Base-by-base conservation (phyloP, 257 asterid species). In the Solanum pimpinellifolium region DNA sequence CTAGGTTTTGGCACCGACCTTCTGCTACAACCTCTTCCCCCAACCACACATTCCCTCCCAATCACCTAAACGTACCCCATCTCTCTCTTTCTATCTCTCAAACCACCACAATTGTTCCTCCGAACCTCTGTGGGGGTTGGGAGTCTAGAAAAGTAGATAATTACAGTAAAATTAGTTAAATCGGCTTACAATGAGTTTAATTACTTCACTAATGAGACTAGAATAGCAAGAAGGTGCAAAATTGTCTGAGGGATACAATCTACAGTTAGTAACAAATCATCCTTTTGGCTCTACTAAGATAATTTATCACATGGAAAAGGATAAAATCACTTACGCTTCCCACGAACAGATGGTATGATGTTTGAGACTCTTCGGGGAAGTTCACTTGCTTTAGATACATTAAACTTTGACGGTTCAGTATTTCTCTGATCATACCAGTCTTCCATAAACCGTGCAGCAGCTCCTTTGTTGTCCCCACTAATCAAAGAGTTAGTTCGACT, bases 391-490 rank as follows among this genome's bases (percentile, higher is more conserved):
- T 77, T 70, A 31, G 91, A 89, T 86, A 42, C 39, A 20, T 56
- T 88, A 69, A 91, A 88, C 72, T 90, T 86, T 31, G 41, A 68
- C 69, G 68, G 91, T 89, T 90, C 93, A 81, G 77, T 84, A 77
- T 81, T 91, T 20, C 76, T 93, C 86, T 89, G 90, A 89, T 93
- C 96, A 90, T 94, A 97, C 99, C 98, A 95, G 90, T 97, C 99
- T 91, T 97, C 99, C 99, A 97, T 96, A 88, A 96, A 93, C 85
- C 99, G 92, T 14, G 99, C 99, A 65, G 99, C 99, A 86, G 99
- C 98, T 89, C 99, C 99, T 95, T 97, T 97, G 88, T 97, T 97
- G 90, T 97, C 99, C 87, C 99, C 99, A 88, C 99, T 97, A 76
- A 97, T 94, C 91, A 97, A 91, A 13, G 97, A 93, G 89, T 97